Conservation (phyloP, 371 early-diverging fungal genomes). For the Apophysomyces variabilis region DNA sequence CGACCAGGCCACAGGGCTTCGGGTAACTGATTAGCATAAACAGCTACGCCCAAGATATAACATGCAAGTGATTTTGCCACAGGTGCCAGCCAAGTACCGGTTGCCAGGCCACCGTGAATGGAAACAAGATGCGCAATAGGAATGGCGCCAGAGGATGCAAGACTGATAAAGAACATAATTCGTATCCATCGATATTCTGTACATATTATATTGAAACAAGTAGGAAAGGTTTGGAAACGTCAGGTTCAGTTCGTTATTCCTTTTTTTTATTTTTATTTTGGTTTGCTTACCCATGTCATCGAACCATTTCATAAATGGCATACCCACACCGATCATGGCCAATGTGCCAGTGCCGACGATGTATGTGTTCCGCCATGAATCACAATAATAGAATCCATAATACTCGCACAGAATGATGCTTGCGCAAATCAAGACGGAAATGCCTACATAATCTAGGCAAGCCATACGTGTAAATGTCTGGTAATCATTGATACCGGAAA, state of each 20-base stretch:
- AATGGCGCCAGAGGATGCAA: conserved; percentile 68
- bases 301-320: conserved; percentile 57
- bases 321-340: conserved; percentile 45
- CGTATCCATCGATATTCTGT: conserved; percentile 49
- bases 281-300: conserved; percentile 37
- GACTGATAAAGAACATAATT: conserved; percentile 54
- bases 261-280: not conserved
- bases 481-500: conserved; percentile 77
- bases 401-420: conserved; percentile 67
- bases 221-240: too few relatives aligned
- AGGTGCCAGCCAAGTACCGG: conserved; percentile 49
- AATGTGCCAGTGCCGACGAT: conserved; percentile 56
- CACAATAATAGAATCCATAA: conserved; percentile 78
- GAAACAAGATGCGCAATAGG: conserved; percentile 63
- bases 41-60: conserved; percentile 43
- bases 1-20: conserved; percentile 76
- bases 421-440: conserved; percentile 73
- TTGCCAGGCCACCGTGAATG: conserved; percentile 59
- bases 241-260: too few relatives aligned
- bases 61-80: conserved; percentile 47
- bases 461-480: conserved; percentile 52
- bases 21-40: conserved; percentile 77
- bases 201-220: too few relatives aligned
- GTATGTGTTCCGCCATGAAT: conserved; percentile 64
- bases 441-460: conserved; percentile 85